Percentiles rank a stretch among this genome's conserved stretches.
Conservation (phyloP, 2,329 filamentous ascomycete genomes). For the Fusarium verticillioides region DNA sequence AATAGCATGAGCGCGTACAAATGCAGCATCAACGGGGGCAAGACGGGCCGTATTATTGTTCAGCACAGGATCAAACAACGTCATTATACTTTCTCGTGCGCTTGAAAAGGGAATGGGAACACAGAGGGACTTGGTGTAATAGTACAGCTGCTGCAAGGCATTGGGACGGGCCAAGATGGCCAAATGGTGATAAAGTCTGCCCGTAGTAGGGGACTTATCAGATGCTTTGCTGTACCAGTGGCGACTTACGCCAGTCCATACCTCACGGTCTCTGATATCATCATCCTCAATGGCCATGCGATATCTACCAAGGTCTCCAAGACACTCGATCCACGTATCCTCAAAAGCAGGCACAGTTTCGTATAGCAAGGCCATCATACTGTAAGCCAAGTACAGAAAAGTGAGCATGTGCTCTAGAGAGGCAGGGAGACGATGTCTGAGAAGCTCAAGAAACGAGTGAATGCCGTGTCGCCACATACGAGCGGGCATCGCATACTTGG, state of each 20-base stretch:
- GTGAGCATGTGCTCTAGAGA: slow-evolving; percentile 90
- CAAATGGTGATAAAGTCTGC: slow-evolving; percentile 87
- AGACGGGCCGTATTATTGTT: slow-evolving; percentile 50
- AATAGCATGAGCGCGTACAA: slow-evolving; percentile 72
- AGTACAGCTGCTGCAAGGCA: slow-evolving; percentile 76
- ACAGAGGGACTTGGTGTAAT: slow-evolving; percentile 76
- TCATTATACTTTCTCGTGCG: slow-evolving; percentile 76
- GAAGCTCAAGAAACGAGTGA: slow-evolving; percentile 81
- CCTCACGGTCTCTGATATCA: slow-evolving; percentile 77
- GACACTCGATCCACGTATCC: slow-evolving; percentile 92
- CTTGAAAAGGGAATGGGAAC: slow-evolving; percentile 74
- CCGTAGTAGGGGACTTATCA: slow-evolving; percentile 78
- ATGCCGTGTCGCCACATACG: slow-evolving; percentile 96
- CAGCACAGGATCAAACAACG: slow-evolving; percentile 71
- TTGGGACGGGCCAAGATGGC: slow-evolving; percentile 81
- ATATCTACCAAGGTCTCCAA: slow-evolving; percentile 87
- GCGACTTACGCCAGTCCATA: slow-evolving; percentile 82
- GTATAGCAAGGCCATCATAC: slow-evolving; percentile 86
- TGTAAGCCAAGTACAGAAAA: slow-evolving; percentile 90
- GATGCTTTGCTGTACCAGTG: slow-evolving; percentile 89
- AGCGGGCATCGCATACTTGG: slow-evolving; percentile 90
- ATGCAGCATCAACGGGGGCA: slow-evolving; percentile 63
- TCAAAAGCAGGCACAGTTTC: slow-evolving; percentile 87
- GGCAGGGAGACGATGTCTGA: slow-evolving; percentile 77
- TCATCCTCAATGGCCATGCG: slow-evolving; percentile 91